Conservation (phyloP, 2,329 filamentous ascomycete species). For the Penicillium thymicola region DNA sequence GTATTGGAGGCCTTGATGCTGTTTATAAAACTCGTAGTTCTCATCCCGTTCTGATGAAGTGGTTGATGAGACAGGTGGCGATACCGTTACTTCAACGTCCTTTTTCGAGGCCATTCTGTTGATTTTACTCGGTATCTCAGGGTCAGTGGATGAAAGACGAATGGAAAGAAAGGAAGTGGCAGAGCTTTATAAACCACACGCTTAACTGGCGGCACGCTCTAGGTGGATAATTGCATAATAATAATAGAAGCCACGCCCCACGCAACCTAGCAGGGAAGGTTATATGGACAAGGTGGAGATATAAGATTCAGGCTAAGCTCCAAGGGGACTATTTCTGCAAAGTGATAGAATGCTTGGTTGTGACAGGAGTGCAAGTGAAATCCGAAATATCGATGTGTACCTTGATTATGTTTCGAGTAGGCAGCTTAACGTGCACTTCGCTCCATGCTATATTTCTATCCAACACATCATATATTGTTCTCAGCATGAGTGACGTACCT, state of each 20-base stretch:
- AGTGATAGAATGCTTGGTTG: not conserved
- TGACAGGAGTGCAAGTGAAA: not conserved
- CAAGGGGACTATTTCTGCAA: not conserved
- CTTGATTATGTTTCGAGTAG: not conserved
- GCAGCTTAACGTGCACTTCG: not conserved
- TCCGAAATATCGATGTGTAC: no score
- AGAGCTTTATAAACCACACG: not conserved
- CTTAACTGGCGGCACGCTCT: not conserved
- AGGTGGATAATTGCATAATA: constrained; percentile 3
- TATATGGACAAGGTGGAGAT: not conserved
- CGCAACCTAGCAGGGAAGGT: not conserved
- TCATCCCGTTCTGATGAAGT: constrained; percentile 31
- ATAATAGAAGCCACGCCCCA: not conserved
- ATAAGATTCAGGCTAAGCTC: not conserved
- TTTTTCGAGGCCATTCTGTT: constrained; percentile 1
- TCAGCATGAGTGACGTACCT: not conserved
- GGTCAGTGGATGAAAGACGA: fast-evolving
- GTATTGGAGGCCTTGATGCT: constrained; percentile 20
- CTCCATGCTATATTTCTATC: not conserved
- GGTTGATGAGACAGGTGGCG: constrained; percentile 8
- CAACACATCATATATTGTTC: not conserved
- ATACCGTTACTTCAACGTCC: constrained; percentile 9
- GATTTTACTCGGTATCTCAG: not conserved
- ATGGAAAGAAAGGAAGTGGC: not conserved
- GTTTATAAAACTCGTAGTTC: constrained; percentile 38